phyloP scores from a whole-genome alignment of 306 rosid species.

The Glycine latifolia region DNA sequence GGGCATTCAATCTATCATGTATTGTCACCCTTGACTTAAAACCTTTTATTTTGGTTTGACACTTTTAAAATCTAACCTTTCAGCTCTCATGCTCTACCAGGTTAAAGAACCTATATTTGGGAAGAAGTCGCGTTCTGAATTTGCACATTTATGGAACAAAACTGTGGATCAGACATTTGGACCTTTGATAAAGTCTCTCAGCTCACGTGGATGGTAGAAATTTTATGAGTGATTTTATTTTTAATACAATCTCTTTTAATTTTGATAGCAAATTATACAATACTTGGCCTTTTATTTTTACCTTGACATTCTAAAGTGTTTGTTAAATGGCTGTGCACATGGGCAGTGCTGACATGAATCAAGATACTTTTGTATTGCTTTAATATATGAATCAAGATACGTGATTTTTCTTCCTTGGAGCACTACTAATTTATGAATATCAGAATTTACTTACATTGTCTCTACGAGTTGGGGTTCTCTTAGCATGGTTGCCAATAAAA shows the following conservation, averaged over 20 bases:
- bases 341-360: conserved; percentile 32
- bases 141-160: conserved; percentile 83
- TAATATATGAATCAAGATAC: conserved; percentile 44
- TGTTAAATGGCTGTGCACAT: conserved; percentile 29
- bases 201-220: conserved; percentile 92
- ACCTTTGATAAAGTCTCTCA: conserved; percentile 76
- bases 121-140: conserved; percentile 67
- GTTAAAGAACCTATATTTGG: conserved; percentile 70
- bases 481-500: conserved; percentile 14
- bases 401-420: conserved; percentile 19
- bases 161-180: conserved; percentile 77
- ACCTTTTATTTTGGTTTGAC: conserved; percentile 20
- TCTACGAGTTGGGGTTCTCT: background rate
- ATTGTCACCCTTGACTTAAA: background rate
- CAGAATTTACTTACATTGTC: background rate
- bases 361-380: conserved; percentile 34
- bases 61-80: conserved; percentile 41
- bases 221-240: conserved; percentile 7
- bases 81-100: conserved; percentile 52
- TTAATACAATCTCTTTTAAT: conserved; percentile 22
- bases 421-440: background rate
- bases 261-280: conserved; percentile 36
- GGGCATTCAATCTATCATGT: background rate
- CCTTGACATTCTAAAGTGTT: conserved; percentile 45
- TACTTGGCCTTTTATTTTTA: conserved; percentile 32